Base-by-base conservation (phyloP, 2,329 filamentous ascomycete species). In the Blastomyces silverae region DNA sequence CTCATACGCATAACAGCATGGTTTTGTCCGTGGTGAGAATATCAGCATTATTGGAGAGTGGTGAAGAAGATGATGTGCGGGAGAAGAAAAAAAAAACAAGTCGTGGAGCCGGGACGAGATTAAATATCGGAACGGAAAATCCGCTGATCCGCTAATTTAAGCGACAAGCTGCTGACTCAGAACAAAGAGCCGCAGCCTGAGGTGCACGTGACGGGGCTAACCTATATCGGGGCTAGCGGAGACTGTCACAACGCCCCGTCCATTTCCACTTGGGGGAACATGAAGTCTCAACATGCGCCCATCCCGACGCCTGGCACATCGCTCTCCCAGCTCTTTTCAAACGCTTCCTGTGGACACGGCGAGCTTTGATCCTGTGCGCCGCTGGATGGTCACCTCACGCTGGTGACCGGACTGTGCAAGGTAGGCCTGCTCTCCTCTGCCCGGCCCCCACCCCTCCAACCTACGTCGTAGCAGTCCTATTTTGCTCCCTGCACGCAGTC, bases 81-180 rank as follows among this genome's bases (percentile, higher is more conserved):
- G 65, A 67, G 68, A 65, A 64, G 42, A 55, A 67, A 64, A 67
- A 71, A 64, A 66, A 66, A 55, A 34, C 20, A 48, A 62, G 63
- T 62, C n/a, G 60, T 42, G 50, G 50, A 28, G 22, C 25, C 13
- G 22, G 1, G 7, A 25, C 50, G 25, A 25, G 2, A 39, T 20
- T 62, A 58, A 48, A 63, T 58, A 63, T 31, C 42, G 42, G 50
- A 42, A 2, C 53, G 48, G 52, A 59, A 66, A 65, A 65, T 57
- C 61, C n/a, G 1, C 55, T 5, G 22, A 52, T 25, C 46, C 52
- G 64, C 64, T 64, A 66, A 50, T 64, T 64, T 67, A 64, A 66
- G 66, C 66, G 66, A 67, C 59, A 31, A 31, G 6, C 17, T 3
- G 56, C n/a, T 59, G 37, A 59, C 56, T 59, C n/a, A 59, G 20